Evolutionary conservation across 2,329 filamentous ascomycete species (phyloP).

Genomic region (Penicillium hordei): DNA sequence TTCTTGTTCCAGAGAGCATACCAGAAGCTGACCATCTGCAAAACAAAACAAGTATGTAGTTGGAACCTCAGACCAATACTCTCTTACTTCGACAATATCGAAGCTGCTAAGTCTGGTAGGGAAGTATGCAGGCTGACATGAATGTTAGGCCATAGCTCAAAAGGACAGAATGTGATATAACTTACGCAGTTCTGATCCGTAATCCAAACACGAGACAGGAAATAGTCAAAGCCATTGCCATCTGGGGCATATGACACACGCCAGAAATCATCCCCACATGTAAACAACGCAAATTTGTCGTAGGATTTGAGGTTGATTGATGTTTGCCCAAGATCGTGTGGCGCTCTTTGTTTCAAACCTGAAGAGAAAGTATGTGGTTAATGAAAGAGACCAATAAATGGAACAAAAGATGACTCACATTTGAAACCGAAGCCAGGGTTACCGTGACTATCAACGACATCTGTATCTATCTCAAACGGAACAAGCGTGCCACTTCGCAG

Average conservation of each 20-base stretch:
- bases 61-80: conserved; percentile 27
- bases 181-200: conserved; percentile 46
- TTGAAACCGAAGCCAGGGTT: conserved; percentile 19
- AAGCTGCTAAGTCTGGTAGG: conserved; percentile 39
- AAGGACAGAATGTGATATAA: background rate
- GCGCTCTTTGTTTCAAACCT: conserved; percentile 35
- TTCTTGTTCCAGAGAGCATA: conserved; percentile 48
- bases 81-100: conserved; percentile 33
- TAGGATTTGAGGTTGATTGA: conserved; percentile 37
- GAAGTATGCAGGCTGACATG: conserved; percentile 38
- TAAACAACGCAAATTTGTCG: conserved; percentile 33
- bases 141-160: conserved; percentile 16
- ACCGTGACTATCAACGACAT: background rate
- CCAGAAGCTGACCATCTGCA: conserved; percentile 48
- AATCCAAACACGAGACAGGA: conserved; percentile 41
- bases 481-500: conserved; percentile 48
- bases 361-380: background rate
- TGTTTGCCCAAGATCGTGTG: conserved; percentile 38
- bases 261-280: conserved; percentile 43
- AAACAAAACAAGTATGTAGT: conserved; percentile 50
- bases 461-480: conserved; percentile 33
- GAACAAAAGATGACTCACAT: conserved; percentile 23
- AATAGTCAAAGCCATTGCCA: conserved; percentile 26
- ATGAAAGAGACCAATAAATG: background rate
- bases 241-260: conserved; percentile 32